Conservation (phyloP, 1,284 basidiomycete species). For the Polyporus tsugae region DNA sequence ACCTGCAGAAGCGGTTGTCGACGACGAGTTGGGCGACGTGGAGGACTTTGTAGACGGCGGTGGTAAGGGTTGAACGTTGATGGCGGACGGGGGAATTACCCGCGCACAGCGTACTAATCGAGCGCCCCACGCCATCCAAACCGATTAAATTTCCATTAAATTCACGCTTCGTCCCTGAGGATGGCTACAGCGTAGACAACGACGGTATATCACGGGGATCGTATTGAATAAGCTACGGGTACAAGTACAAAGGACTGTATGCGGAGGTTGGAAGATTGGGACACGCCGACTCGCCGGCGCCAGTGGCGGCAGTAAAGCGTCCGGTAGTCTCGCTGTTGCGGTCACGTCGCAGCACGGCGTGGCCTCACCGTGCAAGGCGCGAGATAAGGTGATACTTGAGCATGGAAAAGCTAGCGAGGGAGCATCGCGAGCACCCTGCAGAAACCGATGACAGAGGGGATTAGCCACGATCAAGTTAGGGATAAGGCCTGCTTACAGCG, state of each 20-base stretch:
- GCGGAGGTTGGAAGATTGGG: neutral
- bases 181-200: neutral
- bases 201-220: neutral
- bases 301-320: slow-evolving; percentile 9
- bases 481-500: neutral
- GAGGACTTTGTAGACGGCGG: slow-evolving; percentile 17
- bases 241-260: neutral
- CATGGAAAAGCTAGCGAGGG: too few relatives aligned
- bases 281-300: slow-evolving; percentile 14
- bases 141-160: neutral
- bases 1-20: slow-evolving; percentile 29
- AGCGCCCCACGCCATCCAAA: slow-evolving; percentile 7
- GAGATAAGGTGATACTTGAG: too few relatives aligned
- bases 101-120: slow-evolving; percentile 4
- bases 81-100: slow-evolving; percentile 22
- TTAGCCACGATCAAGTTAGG: neutral
- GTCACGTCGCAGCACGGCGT: neutral
- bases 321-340: neutral
- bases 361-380: neutral
- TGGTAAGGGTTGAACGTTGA: slow-evolving; percentile 33
- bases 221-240: neutral
- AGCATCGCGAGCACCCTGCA: neutral
- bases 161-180: neutral
- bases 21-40: slow-evolving; percentile 28
- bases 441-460: neutral